Evolutionary conservation across 1,139 yeast species (phyloP).

Genomic region (Lodderomyces orthopsilosis): DNA sequence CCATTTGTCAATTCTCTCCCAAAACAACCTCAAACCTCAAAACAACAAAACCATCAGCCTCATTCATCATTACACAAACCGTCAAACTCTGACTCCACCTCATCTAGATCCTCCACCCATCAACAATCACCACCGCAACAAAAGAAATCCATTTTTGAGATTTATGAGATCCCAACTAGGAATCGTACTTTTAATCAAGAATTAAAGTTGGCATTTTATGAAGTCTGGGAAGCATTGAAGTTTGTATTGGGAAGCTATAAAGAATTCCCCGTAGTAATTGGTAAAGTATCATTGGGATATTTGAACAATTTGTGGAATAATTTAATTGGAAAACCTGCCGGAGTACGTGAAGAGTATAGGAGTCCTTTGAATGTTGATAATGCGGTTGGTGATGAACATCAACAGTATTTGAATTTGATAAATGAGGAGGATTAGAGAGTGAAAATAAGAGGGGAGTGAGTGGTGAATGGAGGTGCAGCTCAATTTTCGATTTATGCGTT

Average conservation of each 20-base stretch:
- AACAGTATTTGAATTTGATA: neutral
- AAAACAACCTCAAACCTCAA: slow-evolving; percentile 11
- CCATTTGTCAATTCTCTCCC: slow-evolving; percentile 30
- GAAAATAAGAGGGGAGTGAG: neutral
- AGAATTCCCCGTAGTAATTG: slow-evolving; percentile 64
- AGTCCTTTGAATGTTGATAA: slow-evolving; percentile 8
- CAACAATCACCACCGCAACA: neutral
- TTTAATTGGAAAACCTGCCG: slow-evolving; percentile 55
- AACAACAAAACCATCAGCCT: slow-evolving; percentile 5
- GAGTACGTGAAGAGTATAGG: slow-evolving; percentile 12
- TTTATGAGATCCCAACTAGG: slow-evolving; percentile 12
- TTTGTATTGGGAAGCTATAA: slow-evolving; percentile 68
- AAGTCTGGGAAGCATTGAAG: slow-evolving; percentile 59
- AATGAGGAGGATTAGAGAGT: neutral
- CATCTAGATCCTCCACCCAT: slow-evolving; percentile 3
- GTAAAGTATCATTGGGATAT: slow-evolving; percentile 47
- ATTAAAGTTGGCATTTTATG: slow-evolving; percentile 52
- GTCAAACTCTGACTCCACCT: neutral
- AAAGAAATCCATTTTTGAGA: slow-evolving; percentile 8
- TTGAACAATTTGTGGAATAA: slow-evolving; percentile 65
- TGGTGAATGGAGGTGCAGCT: too few relatives aligned
- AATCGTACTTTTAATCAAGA: slow-evolving; percentile 34
- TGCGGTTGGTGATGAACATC: neutral
- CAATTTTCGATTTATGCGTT: too few relatives aligned
- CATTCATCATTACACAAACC: neutral